Base-by-base conservation (phyloP, 306 rosid species). In the Quercus dentata region DNA sequence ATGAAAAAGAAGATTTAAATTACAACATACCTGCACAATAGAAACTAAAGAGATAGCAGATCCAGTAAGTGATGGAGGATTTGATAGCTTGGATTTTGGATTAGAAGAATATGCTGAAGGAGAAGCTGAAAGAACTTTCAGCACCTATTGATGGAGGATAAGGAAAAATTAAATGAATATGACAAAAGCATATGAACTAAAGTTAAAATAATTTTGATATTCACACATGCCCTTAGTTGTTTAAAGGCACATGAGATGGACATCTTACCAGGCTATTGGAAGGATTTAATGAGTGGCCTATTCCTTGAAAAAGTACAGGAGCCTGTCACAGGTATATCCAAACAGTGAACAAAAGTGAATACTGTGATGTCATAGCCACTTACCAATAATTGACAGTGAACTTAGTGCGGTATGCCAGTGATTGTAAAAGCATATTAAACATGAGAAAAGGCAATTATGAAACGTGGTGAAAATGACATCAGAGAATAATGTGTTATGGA, bases 221-320 rank as follows among this genome's bases (percentile, higher is more conserved):
- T 75, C 75, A 56, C 57, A 21, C 67, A 38, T 54, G 54, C 56
- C 56, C 31, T 18, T 65, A 30, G 51, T 56, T 83, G 74, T 78
- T 18, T 69, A 54, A 65, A 28, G 4, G 74, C 72, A 56, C 46
- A 38, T 17, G 73, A 44, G 51, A 81, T 81, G 62, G 69, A 82
- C 56, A 65, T n/a, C 84, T 86, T 89, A 95, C 99, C 99, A 95
- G 83, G 83, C 85, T 93, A 84, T 88, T 95, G 76, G 94, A 80
- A 77, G 98, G 90, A 81, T 89, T 93, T 72, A 95, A 71, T 14
- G 98, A 88, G 80, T 95, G 99, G 76, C 92, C 98, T 82, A 95
- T 87, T 78, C 99, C 99, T 74, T 92, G 94, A 81, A 95, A 95
- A 83, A 95, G 97, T 49, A 93, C 92, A 31, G 99, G 99, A 80